Evolutionary conservation across 2,329 filamentous ascomycete genomes (phyloP).

Genomic region (Trichoderma atroviride): DNA sequence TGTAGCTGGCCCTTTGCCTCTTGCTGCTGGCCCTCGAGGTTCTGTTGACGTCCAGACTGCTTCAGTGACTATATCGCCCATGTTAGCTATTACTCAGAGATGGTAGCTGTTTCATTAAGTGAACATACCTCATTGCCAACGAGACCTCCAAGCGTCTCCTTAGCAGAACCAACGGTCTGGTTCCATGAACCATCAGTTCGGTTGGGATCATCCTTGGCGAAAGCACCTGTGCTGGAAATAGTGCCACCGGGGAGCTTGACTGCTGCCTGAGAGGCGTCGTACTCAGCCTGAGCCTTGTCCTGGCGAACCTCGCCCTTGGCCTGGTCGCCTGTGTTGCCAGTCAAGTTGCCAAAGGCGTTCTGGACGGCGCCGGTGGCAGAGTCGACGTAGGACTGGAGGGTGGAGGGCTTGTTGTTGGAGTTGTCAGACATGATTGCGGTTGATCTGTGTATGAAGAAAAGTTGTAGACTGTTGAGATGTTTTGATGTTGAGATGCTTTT

Average conservation of each 20-base stretch:
- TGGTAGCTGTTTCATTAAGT: background rate
- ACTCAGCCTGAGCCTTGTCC: constrained; percentile 65
- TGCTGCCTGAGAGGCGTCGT: constrained; percentile 74
- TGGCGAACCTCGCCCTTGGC: constrained; percentile 66
- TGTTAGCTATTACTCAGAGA: constrained; percentile 20
- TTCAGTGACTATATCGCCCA: constrained; percentile 60
- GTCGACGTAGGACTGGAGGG: constrained; percentile 77
- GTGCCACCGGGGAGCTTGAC: constrained; percentile 73
- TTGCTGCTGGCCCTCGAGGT: constrained; percentile 75
- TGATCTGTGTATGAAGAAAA: background rate
- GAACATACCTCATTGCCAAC: constrained; percentile 68
- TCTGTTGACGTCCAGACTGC: constrained; percentile 74
- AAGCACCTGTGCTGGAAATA: constrained; percentile 68
- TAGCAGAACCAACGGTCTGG: constrained; percentile 84
- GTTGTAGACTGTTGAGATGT: background rate
- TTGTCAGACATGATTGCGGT: constrained; percentile 37
- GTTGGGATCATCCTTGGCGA: constrained; percentile 71
- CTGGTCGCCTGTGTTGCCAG: constrained; percentile 71
- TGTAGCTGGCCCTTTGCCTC: constrained; percentile 81
- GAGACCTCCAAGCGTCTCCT: constrained; percentile 77
- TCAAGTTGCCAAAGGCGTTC: constrained; percentile 70
- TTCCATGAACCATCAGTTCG: constrained; percentile 77
- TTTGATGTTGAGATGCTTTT: background rate
- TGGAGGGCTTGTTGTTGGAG: constrained; percentile 56
- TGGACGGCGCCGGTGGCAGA: constrained; percentile 73